These are phyloP conservation scores for Cryoendolithus antarcticus DNA, from an alignment of 2,329 filamentous ascomycete species.

Conservation along the genomic window DNA sequence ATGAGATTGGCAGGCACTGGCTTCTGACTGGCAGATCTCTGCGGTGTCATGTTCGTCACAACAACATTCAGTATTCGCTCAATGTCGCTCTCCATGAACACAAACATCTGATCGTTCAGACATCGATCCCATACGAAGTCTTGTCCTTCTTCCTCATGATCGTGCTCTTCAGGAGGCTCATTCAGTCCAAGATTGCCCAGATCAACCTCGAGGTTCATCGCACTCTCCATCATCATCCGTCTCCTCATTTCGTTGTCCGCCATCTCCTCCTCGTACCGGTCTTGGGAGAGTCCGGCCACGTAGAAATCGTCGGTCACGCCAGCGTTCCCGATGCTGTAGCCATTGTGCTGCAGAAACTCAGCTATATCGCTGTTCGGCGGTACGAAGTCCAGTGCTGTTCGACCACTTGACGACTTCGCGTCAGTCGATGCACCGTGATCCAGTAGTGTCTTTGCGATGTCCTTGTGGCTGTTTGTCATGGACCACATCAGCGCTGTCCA, in stretches of 20 bases:
- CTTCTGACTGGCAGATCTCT: constrained; percentile 87
- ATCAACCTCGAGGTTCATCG: constrained; percentile 91
- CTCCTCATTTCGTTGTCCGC: constrained; percentile 91
- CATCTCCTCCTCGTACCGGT: constrained; percentile 92
- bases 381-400: constrained; percentile 91
- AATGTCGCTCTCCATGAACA: constrained; percentile 91
- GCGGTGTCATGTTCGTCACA: constrained; percentile 95
- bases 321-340: constrained; percentile 74
- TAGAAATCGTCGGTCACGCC: constrained; percentile 83
- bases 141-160: constrained; percentile 78
- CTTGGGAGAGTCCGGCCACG: constrained; percentile 78
- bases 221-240: constrained; percentile 98
- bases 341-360: constrained; percentile 86
- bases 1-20: constrained; percentile 95
- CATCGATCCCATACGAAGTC: constrained; percentile 95
- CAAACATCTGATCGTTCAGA: constrained; percentile 97
- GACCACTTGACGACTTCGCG: constrained; percentile 83
- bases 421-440: constrained; percentile 96
- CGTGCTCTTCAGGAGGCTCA: constrained; percentile 80
- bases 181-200: constrained; percentile 91
- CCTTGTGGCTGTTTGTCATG: constrained; percentile 96
- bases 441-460: constrained; percentile 81
- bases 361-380: constrained; percentile 93
- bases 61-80: constrained; percentile 87
- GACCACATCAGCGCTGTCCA: constrained; percentile 99